Evolutionary conservation across 345 rosid genomes (phyloP), one percentile per base, ranked within the genome.

Genomic region (Angophora floribunda): DNA sequence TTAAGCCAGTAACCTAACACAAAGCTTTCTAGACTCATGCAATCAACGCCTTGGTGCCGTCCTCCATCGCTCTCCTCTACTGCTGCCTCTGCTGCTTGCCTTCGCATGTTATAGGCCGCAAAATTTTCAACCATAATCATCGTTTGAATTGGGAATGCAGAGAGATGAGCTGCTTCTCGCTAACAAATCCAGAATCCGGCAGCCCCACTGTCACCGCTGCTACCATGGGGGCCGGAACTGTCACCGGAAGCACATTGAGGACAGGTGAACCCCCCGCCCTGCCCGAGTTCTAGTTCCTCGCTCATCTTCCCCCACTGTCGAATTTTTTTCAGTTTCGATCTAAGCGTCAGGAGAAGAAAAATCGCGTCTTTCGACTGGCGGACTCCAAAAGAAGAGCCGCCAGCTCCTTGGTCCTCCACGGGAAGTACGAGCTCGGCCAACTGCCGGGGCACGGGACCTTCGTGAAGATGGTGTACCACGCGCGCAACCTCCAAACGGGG

Each of bases 191-290:
- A 45, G 90, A 88, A 61, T 84, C 12, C 55, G 87, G 93, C 94
- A 52, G 89, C 19, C 30, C 50, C 61, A 88, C 94, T 89, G 90
- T 93, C 52, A 88, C 94, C 94, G 79, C 89, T 90, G 87, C 93
- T 89, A 90, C 94, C 50, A 88, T 93, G 97, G 96, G 96, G 96
- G 96, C 96, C 87, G 99, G 79, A 97, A 92, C 86, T 94, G 98
- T 91, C 98, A 97, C 95, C 97, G 98, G 87, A 96, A 97, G 91
- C 97, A 96, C 95, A 97, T 97, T 70, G 99, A 95, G 86, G 99
- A 96, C 97, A 98, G 99, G 96, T 96, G 98, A 96, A 93, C 91
- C 78, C 90, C 86, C 15, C 9, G 16, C 49, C 52, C 63, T n/a
- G n/a, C n/a, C n/a, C n/a, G 24, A 45, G 52, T 61, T 57, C 88